Conservation (phyloP, 163 green algal species). For the Chloroidium sp. region DNA sequence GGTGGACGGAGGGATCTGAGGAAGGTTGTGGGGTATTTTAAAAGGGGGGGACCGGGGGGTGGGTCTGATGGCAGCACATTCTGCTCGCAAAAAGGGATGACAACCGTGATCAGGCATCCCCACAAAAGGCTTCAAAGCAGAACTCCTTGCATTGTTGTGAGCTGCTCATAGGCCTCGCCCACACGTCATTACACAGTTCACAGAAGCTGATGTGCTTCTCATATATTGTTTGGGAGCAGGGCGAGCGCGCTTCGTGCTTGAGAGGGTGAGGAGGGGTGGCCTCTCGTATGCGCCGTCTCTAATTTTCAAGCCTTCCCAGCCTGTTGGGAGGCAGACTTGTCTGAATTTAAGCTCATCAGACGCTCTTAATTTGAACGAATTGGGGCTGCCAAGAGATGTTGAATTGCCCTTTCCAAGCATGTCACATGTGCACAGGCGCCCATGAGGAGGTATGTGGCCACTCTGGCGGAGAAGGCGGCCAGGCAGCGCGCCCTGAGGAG, state of each 20-base stretch:
- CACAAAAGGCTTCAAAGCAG: too few relatives aligned
- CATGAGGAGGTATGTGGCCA: conserved; percentile 34
- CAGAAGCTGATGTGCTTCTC: too few relatives aligned
- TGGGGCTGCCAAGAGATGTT: background rate
- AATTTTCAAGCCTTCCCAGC: background rate
- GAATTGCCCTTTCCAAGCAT: background rate
- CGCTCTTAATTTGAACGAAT: background rate
- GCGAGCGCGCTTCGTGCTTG: too few relatives aligned
- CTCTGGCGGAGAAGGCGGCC: conserved; percentile 25
- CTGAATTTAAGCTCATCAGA: background rate
- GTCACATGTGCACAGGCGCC: conserved; percentile 21
- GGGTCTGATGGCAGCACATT: background rate
- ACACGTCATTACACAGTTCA: too few relatives aligned
- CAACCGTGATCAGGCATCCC: too few relatives aligned
- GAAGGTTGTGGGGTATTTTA: too few relatives aligned
- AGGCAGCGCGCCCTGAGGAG: conserved; percentile 21
- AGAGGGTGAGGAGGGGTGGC: too few relatives aligned
- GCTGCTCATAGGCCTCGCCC: too few relatives aligned
- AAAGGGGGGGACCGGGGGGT: too few relatives aligned
- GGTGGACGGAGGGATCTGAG: too few relatives aligned
- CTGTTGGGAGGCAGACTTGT: background rate
- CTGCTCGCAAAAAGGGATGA: background rate
- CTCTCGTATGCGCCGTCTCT: background rate
- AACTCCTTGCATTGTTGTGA: too few relatives aligned
- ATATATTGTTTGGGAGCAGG: too few relatives aligned